A percentile compares a stretch with the other conserved stretches of the same genome.
These are phyloP conservation scores for Fagus sylvatica DNA, from an alignment of 306 rosid genomes.

Conservation along the genomic window DNA sequence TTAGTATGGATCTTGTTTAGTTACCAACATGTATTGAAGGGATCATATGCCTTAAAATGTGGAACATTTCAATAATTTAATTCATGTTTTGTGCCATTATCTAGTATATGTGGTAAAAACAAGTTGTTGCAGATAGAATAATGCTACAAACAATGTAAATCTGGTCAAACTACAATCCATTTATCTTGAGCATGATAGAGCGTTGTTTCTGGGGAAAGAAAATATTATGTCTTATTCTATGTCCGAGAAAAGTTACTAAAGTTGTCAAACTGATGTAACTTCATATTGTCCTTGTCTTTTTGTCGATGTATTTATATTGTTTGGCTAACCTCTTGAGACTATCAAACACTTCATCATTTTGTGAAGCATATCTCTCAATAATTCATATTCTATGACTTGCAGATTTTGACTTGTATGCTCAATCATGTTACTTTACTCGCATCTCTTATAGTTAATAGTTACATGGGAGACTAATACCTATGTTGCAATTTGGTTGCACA, in stretches of 20 bases:
- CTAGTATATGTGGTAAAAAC: neutral
- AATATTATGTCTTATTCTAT: neutral
- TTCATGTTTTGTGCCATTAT: neutral
- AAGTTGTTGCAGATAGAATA: too few relatives aligned
- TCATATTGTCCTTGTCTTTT: neutral
- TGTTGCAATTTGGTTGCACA: constrained; percentile 6
- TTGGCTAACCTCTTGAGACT: constrained; percentile 1
- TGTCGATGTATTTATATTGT: neutral
- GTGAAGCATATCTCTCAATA: constrained; percentile 4
- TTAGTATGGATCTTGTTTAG: constrained; percentile 41
- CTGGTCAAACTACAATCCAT: neutral
- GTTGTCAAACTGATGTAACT: neutral
- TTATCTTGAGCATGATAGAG: neutral
- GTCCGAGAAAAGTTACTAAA: neutral
- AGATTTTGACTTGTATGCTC: neutral
- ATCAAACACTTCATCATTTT: constrained; percentile 5
- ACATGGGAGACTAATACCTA: neutral
- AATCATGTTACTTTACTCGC: neutral
- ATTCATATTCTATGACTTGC: constrained; percentile 5
- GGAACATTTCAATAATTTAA: neutral
- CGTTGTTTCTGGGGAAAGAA: neutral
- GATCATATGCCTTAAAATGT: neutral
- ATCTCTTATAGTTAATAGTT: neutral
- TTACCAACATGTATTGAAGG: neutral
- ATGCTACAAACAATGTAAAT: neutral